Percentiles rank a stretch among this genome's conserved stretches.
These are phyloP conservation scores for Fulvia fulva DNA, from an alignment of 2,329 filamentous ascomycete genomes.

Conservation along the genomic window DNA sequence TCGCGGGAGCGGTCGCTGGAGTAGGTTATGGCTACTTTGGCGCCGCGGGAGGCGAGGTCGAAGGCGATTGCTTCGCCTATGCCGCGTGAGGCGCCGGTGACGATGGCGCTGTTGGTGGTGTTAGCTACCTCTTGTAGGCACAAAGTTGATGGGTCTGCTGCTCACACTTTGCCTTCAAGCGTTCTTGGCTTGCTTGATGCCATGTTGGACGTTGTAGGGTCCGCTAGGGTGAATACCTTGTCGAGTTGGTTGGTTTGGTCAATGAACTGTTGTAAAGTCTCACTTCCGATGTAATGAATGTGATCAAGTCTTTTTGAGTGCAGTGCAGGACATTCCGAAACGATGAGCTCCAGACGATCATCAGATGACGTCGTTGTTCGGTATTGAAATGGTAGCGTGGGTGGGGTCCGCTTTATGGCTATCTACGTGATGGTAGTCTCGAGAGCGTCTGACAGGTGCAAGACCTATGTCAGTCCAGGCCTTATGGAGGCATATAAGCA, in stretches of 20 bases:
- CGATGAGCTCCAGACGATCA: background rate
- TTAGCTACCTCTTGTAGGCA: slow-evolving; percentile 22
- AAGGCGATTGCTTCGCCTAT: slow-evolving; percentile 49
- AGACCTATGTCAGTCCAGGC: too few species aligned
- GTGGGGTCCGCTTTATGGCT: background rate
- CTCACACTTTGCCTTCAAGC: slow-evolving; percentile 25
- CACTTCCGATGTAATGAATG: too few species aligned
- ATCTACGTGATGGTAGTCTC: too few species aligned
- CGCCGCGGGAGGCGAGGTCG: slow-evolving; percentile 46
- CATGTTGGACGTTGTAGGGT: slow-evolving; percentile 9
- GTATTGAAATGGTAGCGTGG: background rate
- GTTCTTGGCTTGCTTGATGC: slow-evolving; percentile 14
- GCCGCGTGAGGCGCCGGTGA: slow-evolving; percentile 50
- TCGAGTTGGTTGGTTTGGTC: background rate
- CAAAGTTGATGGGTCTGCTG: background rate
- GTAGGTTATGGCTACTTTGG: slow-evolving; percentile 45
- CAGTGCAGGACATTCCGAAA: background rate
- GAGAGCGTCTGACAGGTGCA: too few species aligned
- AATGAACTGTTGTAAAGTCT: background rate
- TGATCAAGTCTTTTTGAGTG: too few species aligned
- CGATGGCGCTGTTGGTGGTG: slow-evolving; percentile 41
- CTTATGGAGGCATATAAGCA: too few species aligned
- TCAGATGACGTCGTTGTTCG: background rate
- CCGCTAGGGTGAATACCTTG: too few species aligned
- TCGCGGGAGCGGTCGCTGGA: slow-evolving; percentile 38